Evolutionary conservation across 495 filamentous ascomycete species (phyloP).

Genomic region (Penicillium cataractarum): DNA sequence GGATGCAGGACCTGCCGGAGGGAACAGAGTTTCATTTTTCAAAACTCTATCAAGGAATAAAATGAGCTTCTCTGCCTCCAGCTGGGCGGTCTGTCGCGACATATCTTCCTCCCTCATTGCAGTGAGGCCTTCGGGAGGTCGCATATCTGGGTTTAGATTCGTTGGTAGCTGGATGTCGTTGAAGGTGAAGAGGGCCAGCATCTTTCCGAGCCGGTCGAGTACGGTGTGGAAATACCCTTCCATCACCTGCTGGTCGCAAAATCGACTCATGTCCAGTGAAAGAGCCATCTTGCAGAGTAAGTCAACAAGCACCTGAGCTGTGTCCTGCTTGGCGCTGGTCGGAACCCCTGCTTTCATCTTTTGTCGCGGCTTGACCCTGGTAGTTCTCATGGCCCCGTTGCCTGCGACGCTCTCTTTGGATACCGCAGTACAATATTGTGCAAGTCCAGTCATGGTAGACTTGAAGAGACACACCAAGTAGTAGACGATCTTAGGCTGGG

Average conservation of each 20-base stretch:
- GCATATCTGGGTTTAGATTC: conserved; percentile 29
- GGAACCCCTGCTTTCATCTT: neutral
- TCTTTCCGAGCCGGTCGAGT: conserved; percentile 39
- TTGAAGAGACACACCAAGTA: conserved; percentile 47
- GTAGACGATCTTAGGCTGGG: conserved; percentile 35
- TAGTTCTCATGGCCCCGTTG: too few species aligned
- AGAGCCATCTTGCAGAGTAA: conserved; percentile 36
- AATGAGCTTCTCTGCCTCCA: conserved; percentile 42
- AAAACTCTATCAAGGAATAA: conserved; percentile 42
- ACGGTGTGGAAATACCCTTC: conserved; percentile 45
- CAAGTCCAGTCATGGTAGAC: conserved; percentile 36
- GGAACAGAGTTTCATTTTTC: conserved; percentile 10
- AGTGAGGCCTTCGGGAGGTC: conserved; percentile 35
- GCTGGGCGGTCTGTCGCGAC: conserved; percentile 23
- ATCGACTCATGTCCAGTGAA: conserved; percentile 28
- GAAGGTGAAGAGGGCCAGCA: conserved; percentile 46
- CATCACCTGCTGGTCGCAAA: conserved; percentile 35
- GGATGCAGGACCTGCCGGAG: neutral
- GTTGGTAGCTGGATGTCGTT: conserved; percentile 30
- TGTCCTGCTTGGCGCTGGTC: conserved; percentile 11
- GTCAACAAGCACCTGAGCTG: conserved; percentile 22
- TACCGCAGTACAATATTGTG: conserved; percentile 31
- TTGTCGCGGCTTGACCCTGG: neutral
- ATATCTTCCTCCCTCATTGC: conserved; percentile 26
- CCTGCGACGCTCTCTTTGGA: neutral